Evolutionary conservation across 805 yeast species (phyloP), one percentile per base, ranked within the genome.

Genomic region (Maudiozyma bulderi): DNA sequence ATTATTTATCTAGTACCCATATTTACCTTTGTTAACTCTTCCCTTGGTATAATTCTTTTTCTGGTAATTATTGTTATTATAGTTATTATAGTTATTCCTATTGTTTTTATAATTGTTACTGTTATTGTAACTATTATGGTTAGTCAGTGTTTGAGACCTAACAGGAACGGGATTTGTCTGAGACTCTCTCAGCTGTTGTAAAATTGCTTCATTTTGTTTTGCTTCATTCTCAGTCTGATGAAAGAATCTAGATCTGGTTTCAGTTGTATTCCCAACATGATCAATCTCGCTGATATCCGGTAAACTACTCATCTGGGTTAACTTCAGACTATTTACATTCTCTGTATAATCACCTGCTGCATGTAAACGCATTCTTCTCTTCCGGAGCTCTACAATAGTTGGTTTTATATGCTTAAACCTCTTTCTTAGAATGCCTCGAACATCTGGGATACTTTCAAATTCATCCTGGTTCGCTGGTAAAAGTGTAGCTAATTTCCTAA

Each of bases 401-500:
- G 53, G 46, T 45, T 55, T 60, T 30, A 65, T 55, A 42, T 54
- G 56, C 33, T 52, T 58, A 33, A 52, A 65, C 37, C 57, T 56
- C 13, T 53, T 56, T 8, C 54, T 49, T 28, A 58, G 60, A 9
- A 37, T 50, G 13, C 52, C 56, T 8, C 50, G 53, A 9, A 55
- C 51, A 11, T 50, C 59, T 11, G 56, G 54, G 6, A 65, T 38
- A 5, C 50, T 50, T 5, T 51, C 35, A 48, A 61, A 64, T 37
- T 60, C 65, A 2, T 52, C 57, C 26, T 56, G 58, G 3, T 58
- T 51, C 6, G 50, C 48, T 2, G 69, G 69, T 13, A 65, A 44
- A 10, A 49, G 41, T 14, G 52, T 53, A 1, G 67, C 65, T 3
- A 61, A 48, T 43, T 57, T 58, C 47, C 51, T 58, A 10, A 65